phyloP scores from a whole-genome alignment of 1,284 basidiomycete species.

The Phlebopus sp. region DNA sequence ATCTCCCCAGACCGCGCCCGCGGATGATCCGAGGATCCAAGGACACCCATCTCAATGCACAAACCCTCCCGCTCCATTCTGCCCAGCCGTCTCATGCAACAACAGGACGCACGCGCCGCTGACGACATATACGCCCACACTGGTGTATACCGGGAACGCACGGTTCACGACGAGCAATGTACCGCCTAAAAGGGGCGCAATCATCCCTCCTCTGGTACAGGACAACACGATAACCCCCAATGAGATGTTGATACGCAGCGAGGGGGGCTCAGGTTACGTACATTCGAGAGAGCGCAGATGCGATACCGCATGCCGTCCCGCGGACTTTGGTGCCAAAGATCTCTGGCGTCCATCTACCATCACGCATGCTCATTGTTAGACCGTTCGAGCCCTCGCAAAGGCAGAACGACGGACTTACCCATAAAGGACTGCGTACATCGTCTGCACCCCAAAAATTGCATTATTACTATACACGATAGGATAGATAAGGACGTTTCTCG shows the following conservation, averaged over 20 bases:
- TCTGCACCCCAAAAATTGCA: slow-evolving; percentile 35
- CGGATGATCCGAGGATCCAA: background rate
- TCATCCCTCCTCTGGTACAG: slow-evolving; percentile 90
- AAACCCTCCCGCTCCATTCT: slow-evolving; percentile 13
- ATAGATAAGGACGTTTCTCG: background rate
- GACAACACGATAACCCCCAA: no score
- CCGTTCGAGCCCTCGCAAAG: background rate
- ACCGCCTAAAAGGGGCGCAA: slow-evolving; percentile 85
- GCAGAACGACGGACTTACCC: slow-evolving; percentile 41
- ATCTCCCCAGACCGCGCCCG: background rate
- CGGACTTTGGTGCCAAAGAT: slow-evolving; percentile 86
- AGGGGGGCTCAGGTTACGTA: no score
- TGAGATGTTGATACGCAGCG: no score
- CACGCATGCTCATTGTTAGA: background rate
- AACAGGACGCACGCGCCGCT: slow-evolving; percentile 68
- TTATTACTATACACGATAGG: background rate
- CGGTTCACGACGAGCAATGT: slow-evolving; percentile 69
- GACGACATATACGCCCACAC: slow-evolving; percentile 66
- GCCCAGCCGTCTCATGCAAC: slow-evolving; percentile 41
- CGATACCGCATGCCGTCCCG: slow-evolving; percentile 90
- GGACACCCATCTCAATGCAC: slow-evolving; percentile 16
- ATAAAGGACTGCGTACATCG: slow-evolving; percentile 91
- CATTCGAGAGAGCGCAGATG: slow-evolving; percentile 86
- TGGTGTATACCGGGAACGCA: slow-evolving; percentile 78
- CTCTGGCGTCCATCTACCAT: slow-evolving; percentile 79